Base-by-base conservation (phyloP, 805 yeast genomes). In the Myxozyma neotropica region DNA sequence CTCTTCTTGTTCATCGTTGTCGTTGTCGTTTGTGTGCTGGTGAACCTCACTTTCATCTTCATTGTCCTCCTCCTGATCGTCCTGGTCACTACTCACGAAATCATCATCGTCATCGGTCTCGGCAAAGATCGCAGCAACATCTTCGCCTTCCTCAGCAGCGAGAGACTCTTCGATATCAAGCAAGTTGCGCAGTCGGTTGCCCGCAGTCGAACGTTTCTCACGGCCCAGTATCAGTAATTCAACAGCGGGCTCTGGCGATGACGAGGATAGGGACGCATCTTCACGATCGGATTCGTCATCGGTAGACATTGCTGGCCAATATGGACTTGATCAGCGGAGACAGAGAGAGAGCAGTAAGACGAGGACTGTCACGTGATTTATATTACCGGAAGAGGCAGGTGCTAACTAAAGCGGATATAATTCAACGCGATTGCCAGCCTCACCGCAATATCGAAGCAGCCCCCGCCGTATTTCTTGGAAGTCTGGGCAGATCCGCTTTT, bases 131-230 rank as follows among this genome's bases (percentile, higher is more conserved):
- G 85, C 83, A 39, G 89, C 53, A 5, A 48, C 57, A 6, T 53
- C 60, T 2, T 57, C 87, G 63, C 89, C 95, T 44, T 88, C 96
- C 44, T 89, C 90, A 2, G 77, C 79, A 15, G 76, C 77, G 13
- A 75, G 70, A 48, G 83, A 86, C 63, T 83, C 88, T 67, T 86
- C 96, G 29, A 88, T 80, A 59, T 84, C 87, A 19, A 94, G 75
- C 60, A 94, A 79, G 57, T 84, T 83, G 68, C 83, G 83, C 71
- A 94, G 77, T 55, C 94, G 79, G 53, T 89, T 87, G 15, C 99
- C 99, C 1, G 99, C 99, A 74, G 93, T 94, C 45, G 90, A 73
- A 55, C 99, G 83, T 64, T 89, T 79, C 61, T 83, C 76, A 62
- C 97, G 81, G 2, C 96, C 86, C 21, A 88, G 83, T 67, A 87